Percentiles rank a stretch among this genome's conserved stretches.
Conservation (phyloP, 306 rosid species). For the Fragaria iinumae region DNA sequence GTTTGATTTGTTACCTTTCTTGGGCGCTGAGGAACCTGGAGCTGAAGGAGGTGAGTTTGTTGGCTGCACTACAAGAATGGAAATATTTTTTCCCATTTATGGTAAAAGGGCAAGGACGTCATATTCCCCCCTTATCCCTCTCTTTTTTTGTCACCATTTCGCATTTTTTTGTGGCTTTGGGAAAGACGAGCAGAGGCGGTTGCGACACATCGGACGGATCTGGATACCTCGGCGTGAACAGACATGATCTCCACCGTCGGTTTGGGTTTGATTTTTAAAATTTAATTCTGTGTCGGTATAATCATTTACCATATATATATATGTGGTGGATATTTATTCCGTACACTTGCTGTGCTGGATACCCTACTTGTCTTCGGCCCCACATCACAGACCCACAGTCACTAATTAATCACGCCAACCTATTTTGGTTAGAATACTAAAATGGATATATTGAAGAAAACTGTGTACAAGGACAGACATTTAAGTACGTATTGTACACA, state of each 20-base stretch:
- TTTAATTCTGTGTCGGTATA: not conserved
- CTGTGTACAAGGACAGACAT: too few relatives aligned
- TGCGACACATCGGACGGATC: not conserved
- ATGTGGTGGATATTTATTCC: not conserved
- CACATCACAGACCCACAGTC: too few relatives aligned
- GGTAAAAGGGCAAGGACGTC: not conserved
- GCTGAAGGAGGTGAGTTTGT: not conserved
- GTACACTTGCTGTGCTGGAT: not conserved
- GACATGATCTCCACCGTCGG: not conserved
- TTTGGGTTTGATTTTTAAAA: not conserved
- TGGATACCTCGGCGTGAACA: not conserved
- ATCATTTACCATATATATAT: not conserved
- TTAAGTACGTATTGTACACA: too few relatives aligned
- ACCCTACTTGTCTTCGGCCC: not conserved
- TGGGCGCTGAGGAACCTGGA: not conserved
- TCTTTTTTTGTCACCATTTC: not conserved
- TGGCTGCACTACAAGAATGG: not conserved
- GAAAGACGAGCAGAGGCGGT: not conserved
- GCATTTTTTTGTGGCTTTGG: not conserved
- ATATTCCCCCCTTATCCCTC: too few relatives aligned
- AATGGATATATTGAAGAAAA: too few relatives aligned
- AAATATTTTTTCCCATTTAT: not conserved
- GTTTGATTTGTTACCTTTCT: not conserved
- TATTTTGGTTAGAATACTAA: too few relatives aligned
- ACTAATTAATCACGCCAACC: too few relatives aligned